Conservation (phyloP, 2,329 filamentous ascomycete genomes). For the Monilinia polystroma region DNA sequence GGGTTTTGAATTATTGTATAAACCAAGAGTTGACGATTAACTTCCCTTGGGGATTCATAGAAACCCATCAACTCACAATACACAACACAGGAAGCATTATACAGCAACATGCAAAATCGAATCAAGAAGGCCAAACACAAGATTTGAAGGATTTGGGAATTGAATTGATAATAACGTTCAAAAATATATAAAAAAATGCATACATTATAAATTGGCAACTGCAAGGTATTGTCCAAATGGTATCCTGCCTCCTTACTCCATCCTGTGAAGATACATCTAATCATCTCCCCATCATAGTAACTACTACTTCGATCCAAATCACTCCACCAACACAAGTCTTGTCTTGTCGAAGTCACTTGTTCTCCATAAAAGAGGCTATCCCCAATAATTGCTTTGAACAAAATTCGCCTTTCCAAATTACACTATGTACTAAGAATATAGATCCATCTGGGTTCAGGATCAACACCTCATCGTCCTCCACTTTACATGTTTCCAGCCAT, state of each 20-base stretch:
- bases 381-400: not conserved
- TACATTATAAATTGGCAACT: conserved; percentile 15
- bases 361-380: not conserved
- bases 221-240: conserved; percentile 8
- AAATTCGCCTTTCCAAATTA: conserved; percentile 27
- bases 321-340: not conserved
- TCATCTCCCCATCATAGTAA: conserved; percentile 9
- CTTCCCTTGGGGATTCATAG: too few relatives aligned
- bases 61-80: too few relatives aligned
- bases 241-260: conserved; percentile 15
- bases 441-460: conserved; percentile 15
- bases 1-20: too few relatives aligned
- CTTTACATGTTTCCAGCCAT: conserved; percentile 35
- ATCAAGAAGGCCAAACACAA: not conserved
- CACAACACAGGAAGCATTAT: not conserved
- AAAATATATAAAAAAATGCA: conserved; percentile 1
- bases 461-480: not conserved
- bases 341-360: conserved; percentile 16
- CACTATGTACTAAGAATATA: conserved; percentile 31
- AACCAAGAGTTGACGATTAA: too few relatives aligned
- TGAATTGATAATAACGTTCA: not conserved
- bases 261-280: conserved; percentile 15
- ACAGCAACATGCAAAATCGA: not conserved
- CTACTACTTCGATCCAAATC: conserved; percentile 1
- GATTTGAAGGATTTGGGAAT: not conserved